Percentiles rank a stretch among this genome's conserved stretches.
phyloP scores from a whole-genome alignment of 441 rosid genomes.

The Syzygium syzygioides region DNA sequence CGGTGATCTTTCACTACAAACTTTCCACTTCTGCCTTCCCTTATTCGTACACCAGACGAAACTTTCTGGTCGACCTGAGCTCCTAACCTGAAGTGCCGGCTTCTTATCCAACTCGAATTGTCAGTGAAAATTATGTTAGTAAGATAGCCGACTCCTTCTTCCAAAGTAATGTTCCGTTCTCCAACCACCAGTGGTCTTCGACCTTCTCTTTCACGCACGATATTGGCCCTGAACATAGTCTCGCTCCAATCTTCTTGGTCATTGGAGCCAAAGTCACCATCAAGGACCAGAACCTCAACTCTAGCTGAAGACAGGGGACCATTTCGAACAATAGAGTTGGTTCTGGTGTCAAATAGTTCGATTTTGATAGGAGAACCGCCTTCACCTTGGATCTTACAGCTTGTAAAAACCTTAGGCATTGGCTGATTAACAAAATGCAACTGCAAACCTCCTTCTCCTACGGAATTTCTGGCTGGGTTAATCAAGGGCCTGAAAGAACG shows the following conservation, averaged over 20 bases:
- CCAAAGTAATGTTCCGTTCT: conserved; percentile 28
- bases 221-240: conserved; percentile 32
- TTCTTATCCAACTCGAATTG: conserved; percentile 76
- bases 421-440: conserved; percentile 35
- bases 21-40: conserved; percentile 63
- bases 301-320: conserved; percentile 48
- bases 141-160: conserved; percentile 43
- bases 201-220: conserved; percentile 53
- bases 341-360: conserved; percentile 36
- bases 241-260: conserved; percentile 49
- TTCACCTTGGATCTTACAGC: conserved; percentile 34
- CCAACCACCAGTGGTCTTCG: conserved; percentile 70
- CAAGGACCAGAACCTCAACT: conserved; percentile 51
- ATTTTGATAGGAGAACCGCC: conserved; percentile 34
- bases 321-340: conserved; percentile 21
- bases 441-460: conserved; percentile 22
- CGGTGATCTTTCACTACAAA: conserved; percentile 77
- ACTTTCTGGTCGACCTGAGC: conserved; percentile 29
- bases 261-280: conserved; percentile 47
- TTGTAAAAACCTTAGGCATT: conserved; percentile 39
- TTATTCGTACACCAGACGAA: conserved; percentile 29
- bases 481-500: conserved; percentile 18
- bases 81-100: conserved; percentile 66
- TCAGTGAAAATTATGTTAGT: conserved; percentile 53
- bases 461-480: conserved; percentile 22